Evolutionary conservation across 225 moss, liverwort and hornwort genomes (phyloP), one percentile per base, ranked within the genome.

Genomic region (Marchantia polymorpha): DNA sequence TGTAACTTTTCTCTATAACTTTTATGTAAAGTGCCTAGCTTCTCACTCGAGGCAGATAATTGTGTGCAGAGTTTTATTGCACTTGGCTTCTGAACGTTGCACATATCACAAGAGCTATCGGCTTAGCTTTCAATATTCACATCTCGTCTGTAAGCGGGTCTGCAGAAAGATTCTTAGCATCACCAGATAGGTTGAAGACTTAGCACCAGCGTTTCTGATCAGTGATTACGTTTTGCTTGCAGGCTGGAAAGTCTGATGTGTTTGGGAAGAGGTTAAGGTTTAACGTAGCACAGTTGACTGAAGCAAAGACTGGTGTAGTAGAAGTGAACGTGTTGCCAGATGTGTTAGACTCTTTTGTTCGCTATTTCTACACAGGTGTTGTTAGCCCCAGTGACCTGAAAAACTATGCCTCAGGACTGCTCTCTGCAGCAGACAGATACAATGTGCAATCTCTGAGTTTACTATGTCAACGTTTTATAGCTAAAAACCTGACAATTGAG

Each of bases 201-300:
- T 2, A 39, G 39, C 39, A 39, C 39, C 39, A 39, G 3, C n/a
- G 31, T 22, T 50, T 22, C 52, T 53, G 52, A 73, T n/a, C 73
- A 73, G 6, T 25, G 52, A 26, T 39, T 5, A 19, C 23, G 53
- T 12, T 20, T 52, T 48, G 79, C 64, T 52, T 83, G 88, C 87
- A 92, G 92, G 92, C 92, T 55, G 90, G 86, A 75, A 90, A 91
- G 84, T 91, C 92, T 68, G 90, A 91, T 69, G 90, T 91, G 60
- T 90, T 92, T 77, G 83, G 88, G 30, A 91, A 90, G 83, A 91
- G 91, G 80, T 81, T 92, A 90, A 92, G 88, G 83, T 90, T 88
- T 53, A 91, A 88, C 77, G 87, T 92, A 78, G 92, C 90, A 77
- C 92, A 92, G 82, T 55, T 90, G 63, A 89, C 87, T 31, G 81